Conservation (phyloP, 2,329 filamentous ascomycete species). For the Pseudopyrenochaeta lycopersici region DNA sequence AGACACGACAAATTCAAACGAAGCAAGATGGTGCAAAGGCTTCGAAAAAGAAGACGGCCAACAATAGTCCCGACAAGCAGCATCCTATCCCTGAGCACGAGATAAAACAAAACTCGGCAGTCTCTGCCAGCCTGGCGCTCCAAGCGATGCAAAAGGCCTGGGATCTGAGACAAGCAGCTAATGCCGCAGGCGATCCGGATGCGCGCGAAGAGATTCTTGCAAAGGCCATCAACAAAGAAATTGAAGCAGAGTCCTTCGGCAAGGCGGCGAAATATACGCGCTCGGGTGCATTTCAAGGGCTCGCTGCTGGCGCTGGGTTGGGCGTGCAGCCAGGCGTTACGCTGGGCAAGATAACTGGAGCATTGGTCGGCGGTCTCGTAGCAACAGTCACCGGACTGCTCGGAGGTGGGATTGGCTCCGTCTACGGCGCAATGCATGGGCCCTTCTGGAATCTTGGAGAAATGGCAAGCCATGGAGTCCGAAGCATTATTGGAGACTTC, state of each 20-base stretch:
- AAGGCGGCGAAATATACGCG: constrained; percentile 53
- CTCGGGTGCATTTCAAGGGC: constrained; percentile 51
- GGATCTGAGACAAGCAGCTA: constrained; percentile 51
- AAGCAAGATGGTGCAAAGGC: background rate
- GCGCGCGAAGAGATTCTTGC: constrained; percentile 51
- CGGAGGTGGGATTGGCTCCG: constrained; percentile 46
- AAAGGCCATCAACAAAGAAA: constrained; percentile 52
- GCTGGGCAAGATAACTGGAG: constrained; percentile 46
- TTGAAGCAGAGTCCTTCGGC: constrained; percentile 53
- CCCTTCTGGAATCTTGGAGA: constrained; percentile 48
- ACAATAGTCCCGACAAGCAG: constrained; percentile 5
- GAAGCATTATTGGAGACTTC: constrained; percentile 44
- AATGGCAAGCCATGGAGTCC: constrained; percentile 47
- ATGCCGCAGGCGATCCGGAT: constrained; percentile 49
- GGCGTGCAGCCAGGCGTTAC: constrained; percentile 48
- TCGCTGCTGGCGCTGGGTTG: constrained; percentile 50
- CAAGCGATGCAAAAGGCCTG: constrained; percentile 50
- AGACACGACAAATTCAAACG: too few relatives aligned
- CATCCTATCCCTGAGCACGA: constrained; percentile 44
- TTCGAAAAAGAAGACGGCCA: constrained; percentile 14
- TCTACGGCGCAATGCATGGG: constrained; percentile 47
- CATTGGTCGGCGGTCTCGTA: constrained; percentile 45
- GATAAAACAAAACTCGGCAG: constrained; percentile 50
- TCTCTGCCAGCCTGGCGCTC: constrained; percentile 49
- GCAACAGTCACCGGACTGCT: constrained; percentile 46